phyloP scores from a whole-genome alignment of 2,329 filamentous ascomycete genomes.

The Scedosporium minutisporum region DNA sequence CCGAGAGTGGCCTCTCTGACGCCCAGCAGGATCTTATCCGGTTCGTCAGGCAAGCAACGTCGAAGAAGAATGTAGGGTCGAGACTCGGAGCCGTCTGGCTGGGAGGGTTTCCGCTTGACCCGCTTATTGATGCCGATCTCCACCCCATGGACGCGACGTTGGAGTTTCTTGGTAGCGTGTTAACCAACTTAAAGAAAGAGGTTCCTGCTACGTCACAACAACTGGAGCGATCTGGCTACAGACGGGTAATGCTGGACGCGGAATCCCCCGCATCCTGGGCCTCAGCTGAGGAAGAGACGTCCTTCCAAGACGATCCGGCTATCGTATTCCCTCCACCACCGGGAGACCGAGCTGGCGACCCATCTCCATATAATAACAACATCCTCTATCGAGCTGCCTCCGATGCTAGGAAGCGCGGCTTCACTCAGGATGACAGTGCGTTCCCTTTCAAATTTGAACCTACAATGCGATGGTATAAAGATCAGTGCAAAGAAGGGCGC shows the following conservation, averaged over 20 bases:
- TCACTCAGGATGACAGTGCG: neutral
- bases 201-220: neutral
- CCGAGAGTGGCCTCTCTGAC: constrained; percentile 27
- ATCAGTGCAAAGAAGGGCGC: constrained; percentile 35
- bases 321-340: constrained; percentile 4
- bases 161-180: constrained; percentile 23
- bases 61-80: constrained; percentile 20
- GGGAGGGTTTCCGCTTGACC: constrained; percentile 22
- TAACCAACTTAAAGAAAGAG: neutral
- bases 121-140: neutral
- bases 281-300: constrained; percentile 11
- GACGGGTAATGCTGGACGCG: neutral
- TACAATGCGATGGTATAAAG: constrained; percentile 42
- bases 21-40: constrained; percentile 37
- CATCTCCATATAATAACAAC: neutral
- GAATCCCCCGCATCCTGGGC: constrained; percentile 19
- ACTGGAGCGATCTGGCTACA: neutral
- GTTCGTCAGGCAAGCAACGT: constrained; percentile 20
- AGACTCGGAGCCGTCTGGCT: constrained; percentile 36
- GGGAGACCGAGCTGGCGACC: neutral
- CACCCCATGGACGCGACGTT: constrained; percentile 34
- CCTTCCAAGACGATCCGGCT: neutral
- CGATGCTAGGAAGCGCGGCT: neutral
- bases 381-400: neutral
- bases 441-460: constrained; percentile 33